Percentiles rank a stretch among this genome's conserved stretches.
Conservation (phyloP, 2,329 filamentous ascomycete genomes). For the Rhinocladiella similis region DNA sequence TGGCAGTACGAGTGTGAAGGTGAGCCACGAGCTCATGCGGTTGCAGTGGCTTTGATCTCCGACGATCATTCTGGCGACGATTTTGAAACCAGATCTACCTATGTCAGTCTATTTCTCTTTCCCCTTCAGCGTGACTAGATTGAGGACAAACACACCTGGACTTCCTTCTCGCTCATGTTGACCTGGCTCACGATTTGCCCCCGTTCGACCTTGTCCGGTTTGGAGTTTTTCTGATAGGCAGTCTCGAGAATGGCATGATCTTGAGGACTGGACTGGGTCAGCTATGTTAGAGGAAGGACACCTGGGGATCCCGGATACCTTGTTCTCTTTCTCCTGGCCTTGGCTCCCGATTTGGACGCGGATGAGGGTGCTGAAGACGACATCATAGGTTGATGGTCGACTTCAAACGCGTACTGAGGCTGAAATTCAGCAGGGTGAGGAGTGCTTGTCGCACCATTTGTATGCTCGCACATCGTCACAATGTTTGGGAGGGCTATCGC, state of each 20-base stretch:
- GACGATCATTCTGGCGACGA: slow-evolving; percentile 84
- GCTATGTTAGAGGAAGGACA: not conserved
- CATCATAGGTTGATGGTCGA: slow-evolving; percentile 7
- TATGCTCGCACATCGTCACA: slow-evolving; percentile 8
- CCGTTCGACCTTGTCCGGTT: slow-evolving; percentile 87
- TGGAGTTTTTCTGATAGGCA: slow-evolving; percentile 80
- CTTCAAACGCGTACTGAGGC: slow-evolving; percentile 13
- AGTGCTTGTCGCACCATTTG: slow-evolving; percentile 1
- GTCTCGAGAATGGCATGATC: slow-evolving; percentile 87
- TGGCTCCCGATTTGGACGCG: slow-evolving; percentile 1
- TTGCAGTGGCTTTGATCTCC: slow-evolving; percentile 81
- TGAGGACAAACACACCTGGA: slow-evolving; percentile 65
- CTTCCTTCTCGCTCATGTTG: slow-evolving; percentile 89
- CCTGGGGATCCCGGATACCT: slow-evolving; percentile 19
- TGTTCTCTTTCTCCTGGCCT: slow-evolving; percentile 26
- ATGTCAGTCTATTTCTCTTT: not conserved
- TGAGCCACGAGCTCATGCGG: slow-evolving; percentile 67
- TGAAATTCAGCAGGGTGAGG: not conserved
- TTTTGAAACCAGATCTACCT: slow-evolving; percentile 96
- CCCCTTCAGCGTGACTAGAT: not conserved
- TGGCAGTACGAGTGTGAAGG: slow-evolving; percentile 20
- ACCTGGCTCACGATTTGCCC: slow-evolving; percentile 81
- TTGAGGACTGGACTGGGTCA: slow-evolving; percentile 62
- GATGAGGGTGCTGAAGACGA: slow-evolving; percentile 3
- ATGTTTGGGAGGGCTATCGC: not conserved